Conservation (phyloP, 345 rosid genomes). For the Eucalyptus pauciflora region DNA sequence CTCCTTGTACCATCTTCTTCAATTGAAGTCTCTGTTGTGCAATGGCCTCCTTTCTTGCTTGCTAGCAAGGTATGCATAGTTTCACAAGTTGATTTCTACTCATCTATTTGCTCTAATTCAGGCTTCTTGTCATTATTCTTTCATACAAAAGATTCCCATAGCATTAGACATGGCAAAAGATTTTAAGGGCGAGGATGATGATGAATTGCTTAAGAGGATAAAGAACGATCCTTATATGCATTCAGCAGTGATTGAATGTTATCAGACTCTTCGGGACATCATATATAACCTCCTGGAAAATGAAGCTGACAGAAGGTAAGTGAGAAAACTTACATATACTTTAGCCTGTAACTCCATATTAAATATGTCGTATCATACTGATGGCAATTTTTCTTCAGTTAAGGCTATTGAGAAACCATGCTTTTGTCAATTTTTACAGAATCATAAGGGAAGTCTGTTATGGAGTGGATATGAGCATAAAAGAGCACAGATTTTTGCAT, state of each 20-base stretch:
- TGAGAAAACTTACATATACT: background rate
- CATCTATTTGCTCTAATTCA: background rate
- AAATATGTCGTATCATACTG: background rate
- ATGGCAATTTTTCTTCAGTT: background rate
- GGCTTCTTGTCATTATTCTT: background rate
- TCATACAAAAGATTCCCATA: constrained; percentile 62
- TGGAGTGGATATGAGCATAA: constrained; percentile 38
- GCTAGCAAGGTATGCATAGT: constrained; percentile 70
- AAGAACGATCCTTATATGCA: constrained; percentile 58
- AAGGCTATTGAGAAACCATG: background rate
- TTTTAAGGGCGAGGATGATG: constrained; percentile 67
- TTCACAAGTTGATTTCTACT: background rate
- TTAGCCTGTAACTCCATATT: background rate
- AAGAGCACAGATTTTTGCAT: constrained; percentile 29
- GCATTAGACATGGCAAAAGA: constrained; percentile 99
- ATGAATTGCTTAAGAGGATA: constrained; percentile 73
- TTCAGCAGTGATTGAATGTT: constrained; percentile 73
- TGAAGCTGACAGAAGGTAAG: constrained; percentile 58
- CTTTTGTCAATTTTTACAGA: constrained; percentile 17
- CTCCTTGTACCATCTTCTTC: constrained; percentile 79
- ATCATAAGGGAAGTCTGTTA: constrained; percentile 37
- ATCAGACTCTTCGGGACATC: constrained; percentile 57
- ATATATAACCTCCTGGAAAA: constrained; percentile 56
- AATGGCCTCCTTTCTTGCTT: constrained; percentile 97
- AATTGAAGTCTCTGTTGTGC: constrained; percentile 53